Base-by-base conservation (phyloP, 2,329 filamentous ascomycete species). In the Hypoxylon sp. region DNA sequence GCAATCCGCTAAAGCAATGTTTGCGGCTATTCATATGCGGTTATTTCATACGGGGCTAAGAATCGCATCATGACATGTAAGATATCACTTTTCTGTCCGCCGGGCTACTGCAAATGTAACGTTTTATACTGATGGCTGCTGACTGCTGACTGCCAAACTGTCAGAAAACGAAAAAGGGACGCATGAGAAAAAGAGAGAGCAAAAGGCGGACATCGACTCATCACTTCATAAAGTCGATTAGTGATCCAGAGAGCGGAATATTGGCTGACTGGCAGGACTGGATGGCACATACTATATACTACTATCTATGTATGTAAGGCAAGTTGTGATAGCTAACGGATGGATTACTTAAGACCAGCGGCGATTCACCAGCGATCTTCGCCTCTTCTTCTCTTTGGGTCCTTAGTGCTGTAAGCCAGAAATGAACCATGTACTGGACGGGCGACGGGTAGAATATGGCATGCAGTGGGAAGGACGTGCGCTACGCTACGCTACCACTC, bases 391-490 rank as follows among this genome's bases (percentile, higher is more conserved):
- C 21, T 59, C 24, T 41, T 48, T 48, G 42, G 51, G 52, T 52
- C n/a, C n/a, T n/a, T n/a, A n/a, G 26, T 37, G 41, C 35, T n/a
- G 8, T n/a, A n/a, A 8, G 29, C 8, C 3, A 29, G 13, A 4
- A 31, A n/a, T 5, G 6, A 43, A 37, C 23, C 24, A 58, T 35
- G 47, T 42, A n/a, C n/a, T n/a, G n/a, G n/a, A n/a, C n/a, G n/a
- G n/a, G n/a, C n/a, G 49, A 55, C 55, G 55, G 49, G 46, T 58
- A 58, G 46, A 49, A 48, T 24, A 54, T 58, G 53, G 54, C 58
- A 53, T 60, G 58, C 58, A 60, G 48, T 50, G 15, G 48, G 31
- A 20, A 18, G 20, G 3, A 27, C 24, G 24, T 43, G 41, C 41
- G 26, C 10, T 13, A n/a, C n/a, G 31, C 9, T 35, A 17, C 31